Evolutionary conservation across 306 rosid species (phyloP), one percentile per base, ranked within the genome.

Genomic region (peach (Prunus persica)): DNA sequence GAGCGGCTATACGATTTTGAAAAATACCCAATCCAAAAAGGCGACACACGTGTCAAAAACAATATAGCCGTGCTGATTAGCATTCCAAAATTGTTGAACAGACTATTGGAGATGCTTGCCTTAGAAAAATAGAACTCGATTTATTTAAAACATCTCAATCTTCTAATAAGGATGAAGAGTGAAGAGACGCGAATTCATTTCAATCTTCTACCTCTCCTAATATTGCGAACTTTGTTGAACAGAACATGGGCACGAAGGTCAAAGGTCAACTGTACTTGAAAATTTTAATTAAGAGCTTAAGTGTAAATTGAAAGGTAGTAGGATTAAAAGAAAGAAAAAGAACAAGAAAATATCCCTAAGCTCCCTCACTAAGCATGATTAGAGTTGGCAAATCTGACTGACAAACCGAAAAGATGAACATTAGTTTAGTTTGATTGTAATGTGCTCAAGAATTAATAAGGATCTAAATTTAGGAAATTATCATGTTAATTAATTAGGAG

Each of bases 171-270:
- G 38, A 32, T 32, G 38, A 55, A 64, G 47, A 20, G 30, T 63
- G 46, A 63, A 63, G 24, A 63, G 47, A 52, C 3, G 43, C 43
- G 2, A 6, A 38, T 38, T 38, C 43, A 7, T 38, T 38, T 7
- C 43, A 38, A 38, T 38, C 43, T 38, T 38, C 43, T 38, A 38
- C 43, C 43, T 38, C 9, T 38, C 43, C 43, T 54, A 34, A 12
- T 67, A 25, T 45, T 32, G 73, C 58, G 52, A 45, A 71, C 30
- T 79, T 19, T 22, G 67, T 79, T 73, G 22, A 67, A 57, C 61
- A 46, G 61, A 79, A 79, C 73, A 72, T 79, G 78, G 58, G 78
- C 72, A 52, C 58, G 67, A 73, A 19, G 75, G 83, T 73, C 79
- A 79, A 73, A 73, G 56, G 72, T 43, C 34, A 79, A 65, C 83